Base-by-base conservation (phyloP, 345 rosid species). In the Linum lewisii region DNA sequence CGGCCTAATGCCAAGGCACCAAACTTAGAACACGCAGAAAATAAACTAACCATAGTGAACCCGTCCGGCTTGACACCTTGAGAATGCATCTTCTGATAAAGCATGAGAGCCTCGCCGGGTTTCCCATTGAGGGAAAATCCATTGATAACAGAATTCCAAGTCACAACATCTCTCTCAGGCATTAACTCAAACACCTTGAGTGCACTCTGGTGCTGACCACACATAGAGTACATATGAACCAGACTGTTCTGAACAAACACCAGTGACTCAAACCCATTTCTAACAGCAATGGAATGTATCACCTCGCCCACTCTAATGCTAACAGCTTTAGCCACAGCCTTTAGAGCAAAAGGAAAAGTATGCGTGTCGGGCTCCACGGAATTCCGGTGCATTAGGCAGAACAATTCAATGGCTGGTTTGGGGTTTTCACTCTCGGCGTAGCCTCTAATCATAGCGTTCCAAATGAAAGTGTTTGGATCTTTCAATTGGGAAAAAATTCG, bases 61-160 rank as follows among this genome's bases (percentile, higher is more conserved):
- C 83, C 88, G 72, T 91, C 96, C 0, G 98, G 98, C 70, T 64
- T 72, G 14, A 80, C 56, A 36, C 86, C 86, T 24, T 65, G 79
- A 11, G 62, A 54, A 55, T 51, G 64, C 96, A 91, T 85, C 51
- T 81, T 69, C 63, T 61, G 71, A 60, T 73, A 86, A 54, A 86
- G 78, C 8, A 29, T 42, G 44, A 91, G 71, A 44, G 90, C 96
- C 62, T 86, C 90, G 37, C 70, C 67, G 29, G 88, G 83, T 64
- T 60, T 76, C 52, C 96, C 88, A 32, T 88, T 91, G 44, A 79
- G 74, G 7, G 82, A 86, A 73, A 84, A 84, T 63, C 90, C 98
- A 68, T 84, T 84, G 67, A 91, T 88, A 59, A 88, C 83, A 51
- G 95, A 81, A 72, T 91, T 91, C 96, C 98, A 91, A 58, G 96